Evolutionary conservation across 148 eudicot genomes (phyloP).

Genomic region (Pharnaceum exiguum): DNA sequence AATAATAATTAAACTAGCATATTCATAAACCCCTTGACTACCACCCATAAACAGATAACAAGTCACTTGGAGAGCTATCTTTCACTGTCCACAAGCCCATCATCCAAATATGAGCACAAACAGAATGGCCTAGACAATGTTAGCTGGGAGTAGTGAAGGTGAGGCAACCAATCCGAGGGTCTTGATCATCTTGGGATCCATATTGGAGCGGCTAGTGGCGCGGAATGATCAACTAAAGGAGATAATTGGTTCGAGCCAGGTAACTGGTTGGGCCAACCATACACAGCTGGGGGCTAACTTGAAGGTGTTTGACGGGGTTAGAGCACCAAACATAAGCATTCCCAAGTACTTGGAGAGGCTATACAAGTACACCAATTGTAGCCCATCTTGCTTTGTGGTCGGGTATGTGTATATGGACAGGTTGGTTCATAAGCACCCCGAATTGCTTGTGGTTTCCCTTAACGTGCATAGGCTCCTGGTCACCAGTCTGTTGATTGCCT

Average conservation of each 20-base stretch:
- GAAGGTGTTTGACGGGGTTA: conserved; percentile 69
- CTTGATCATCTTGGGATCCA: conserved; percentile 47
- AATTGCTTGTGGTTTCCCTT: conserved; percentile 61
- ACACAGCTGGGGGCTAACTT: conserved; percentile 38
- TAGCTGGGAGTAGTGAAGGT: too few relatives aligned
- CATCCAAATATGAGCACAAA: too few relatives aligned
- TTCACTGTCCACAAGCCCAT: too few relatives aligned
- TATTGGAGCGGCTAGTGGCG: conserved; percentile 63
- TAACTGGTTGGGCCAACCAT: neutral
- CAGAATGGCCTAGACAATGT: too few relatives aligned
- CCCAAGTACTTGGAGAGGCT: conserved; percentile 82
- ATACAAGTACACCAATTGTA: conserved; percentile 77
- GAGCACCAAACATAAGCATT: conserved; percentile 74
- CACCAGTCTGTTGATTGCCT: conserved; percentile 78
- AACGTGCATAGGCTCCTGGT: conserved; percentile 84
- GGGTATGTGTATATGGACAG: conserved; percentile 84
- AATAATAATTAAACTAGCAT: too few relatives aligned
- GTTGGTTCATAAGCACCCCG: conserved; percentile 64
- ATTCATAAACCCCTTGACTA: too few relatives aligned
- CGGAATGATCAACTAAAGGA: conserved; percentile 51
- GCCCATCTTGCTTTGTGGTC: conserved; percentile 91
- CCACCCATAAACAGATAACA: too few relatives aligned
- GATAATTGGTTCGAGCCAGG: neutral
- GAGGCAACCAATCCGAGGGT: conserved; percentile 50
- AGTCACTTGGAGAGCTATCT: too few relatives aligned